Base-by-base conservation (phyloP, 306 rosid species). In the Trifolium subterraneum region DNA sequence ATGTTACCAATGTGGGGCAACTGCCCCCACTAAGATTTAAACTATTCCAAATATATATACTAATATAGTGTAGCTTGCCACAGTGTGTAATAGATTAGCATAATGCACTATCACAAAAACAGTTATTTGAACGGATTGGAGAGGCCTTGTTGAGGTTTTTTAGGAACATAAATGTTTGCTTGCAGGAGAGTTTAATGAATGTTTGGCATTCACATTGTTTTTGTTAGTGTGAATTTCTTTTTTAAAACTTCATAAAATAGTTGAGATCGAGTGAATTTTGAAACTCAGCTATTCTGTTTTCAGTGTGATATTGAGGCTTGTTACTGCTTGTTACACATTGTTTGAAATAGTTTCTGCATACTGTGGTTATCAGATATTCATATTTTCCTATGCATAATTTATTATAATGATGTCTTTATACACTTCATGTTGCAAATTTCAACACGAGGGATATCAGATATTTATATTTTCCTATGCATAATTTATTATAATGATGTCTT, bases 231-330 rank as follows among this genome's bases (percentile, higher is more conserved):
- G 68, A n/a, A 36, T 9, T 62, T 31, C 22, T 33, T 48, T 18
- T 33, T 36, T 45, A 61, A 61, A 39, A 50, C 29, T 35, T 33
- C 1, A 12, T 9, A 35, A 22, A 50, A 50, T 48, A 50, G 13
- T 74, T 64, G 65, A 64, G 64, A 52, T 74, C 20, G 10, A 48
- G 71, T 63, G 22, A 74, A 74, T 29, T 73, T 68, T 59, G 29
- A 66, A 55, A 48, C 12, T 25, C 56, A 44, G 50, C 22, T 52
- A 55, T 45, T 72, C n/a, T 20, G 16, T 54, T 79, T 58, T 20
- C 55, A n/a, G 31, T 52, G 2, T 23, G 62, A 71, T 38, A 65
- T 12, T 72, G 61, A 65, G 29, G 69, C 15, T 11, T 64, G 29
- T 31, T 63, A 39, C 25, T 20, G 69, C 15, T 11, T 64, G 29